Evolutionary conservation across 257 asterid genomes (phyloP).

Genomic region (Capsicum pubescens): DNA sequence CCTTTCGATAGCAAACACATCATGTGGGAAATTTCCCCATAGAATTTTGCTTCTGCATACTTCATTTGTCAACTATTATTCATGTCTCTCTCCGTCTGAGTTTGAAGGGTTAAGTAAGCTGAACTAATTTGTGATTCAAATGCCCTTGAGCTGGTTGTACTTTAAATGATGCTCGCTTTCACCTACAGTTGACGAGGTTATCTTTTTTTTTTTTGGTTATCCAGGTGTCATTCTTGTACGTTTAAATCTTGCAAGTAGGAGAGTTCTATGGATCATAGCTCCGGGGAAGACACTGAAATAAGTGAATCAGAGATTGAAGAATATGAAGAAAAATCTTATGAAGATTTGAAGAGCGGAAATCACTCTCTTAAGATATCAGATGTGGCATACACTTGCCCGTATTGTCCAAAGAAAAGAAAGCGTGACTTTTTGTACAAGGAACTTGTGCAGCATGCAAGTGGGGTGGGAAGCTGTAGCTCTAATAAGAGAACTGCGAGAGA

Average conservation of each 20-base stretch:
- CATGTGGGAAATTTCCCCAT: constrained; percentile 4
- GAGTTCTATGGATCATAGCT: constrained; percentile 37
- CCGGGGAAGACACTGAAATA: constrained; percentile 51
- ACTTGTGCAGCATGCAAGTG: constrained; percentile 73
- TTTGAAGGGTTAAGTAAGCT: constrained; percentile 8
- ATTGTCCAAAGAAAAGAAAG: constrained; percentile 69
- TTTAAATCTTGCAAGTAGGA: constrained; percentile 25
- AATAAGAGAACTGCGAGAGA: constrained; percentile 62
- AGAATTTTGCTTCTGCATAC: constrained; percentile 9
- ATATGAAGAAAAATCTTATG: constrained; percentile 42
- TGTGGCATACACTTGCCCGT: constrained; percentile 74
- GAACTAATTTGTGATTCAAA: constrained; percentile 24
- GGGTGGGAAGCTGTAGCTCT: constrained; percentile 59
- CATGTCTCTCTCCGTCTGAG: background rate
- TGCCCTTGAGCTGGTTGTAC: background rate
- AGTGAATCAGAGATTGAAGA: constrained; percentile 55
- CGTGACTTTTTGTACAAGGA: constrained; percentile 59
- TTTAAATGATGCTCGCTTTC: constrained; percentile 14
- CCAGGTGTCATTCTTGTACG: constrained; percentile 14
- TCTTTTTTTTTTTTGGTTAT: background rate
- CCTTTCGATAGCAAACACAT: background rate
- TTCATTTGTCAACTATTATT: constrained; percentile 13
- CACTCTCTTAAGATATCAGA: constrained; percentile 60
- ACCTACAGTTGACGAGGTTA: background rate
- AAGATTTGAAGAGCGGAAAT: constrained; percentile 64